A percentile compares a stretch with the other conserved stretches of the same genome.
phyloP scores from a whole-genome alignment of 169 alveolate genomes.

The Plasmodium blacklocki region DNA sequence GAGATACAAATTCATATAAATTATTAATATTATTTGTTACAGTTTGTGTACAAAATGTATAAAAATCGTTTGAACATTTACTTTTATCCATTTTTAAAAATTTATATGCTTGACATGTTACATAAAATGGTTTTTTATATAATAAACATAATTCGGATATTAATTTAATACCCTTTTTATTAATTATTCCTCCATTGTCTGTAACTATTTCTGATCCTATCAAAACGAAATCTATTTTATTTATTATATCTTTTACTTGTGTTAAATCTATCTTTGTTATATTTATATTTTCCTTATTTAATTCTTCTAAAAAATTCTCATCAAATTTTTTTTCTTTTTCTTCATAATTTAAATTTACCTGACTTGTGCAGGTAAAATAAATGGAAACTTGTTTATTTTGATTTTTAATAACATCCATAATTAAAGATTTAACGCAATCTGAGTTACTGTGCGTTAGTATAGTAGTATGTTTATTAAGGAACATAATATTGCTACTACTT shows the following conservation, averaged over 20 bases:
- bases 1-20: conserved; percentile 66
- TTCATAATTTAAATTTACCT: conserved; percentile 18
- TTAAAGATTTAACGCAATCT: conserved; percentile 63
- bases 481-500: conserved; percentile 38
- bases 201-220: conserved; percentile 71
- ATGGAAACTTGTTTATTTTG: conserved; percentile 41
- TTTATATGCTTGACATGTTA: conserved; percentile 62
- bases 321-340: conserved; percentile 58
- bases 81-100: conserved; percentile 62
- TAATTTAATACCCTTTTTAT: conserved; percentile 48
- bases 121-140: conserved; percentile 71
- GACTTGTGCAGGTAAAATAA: conserved; percentile 45
- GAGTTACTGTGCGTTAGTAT: conserved; percentile 62
- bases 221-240: conserved; percentile 51
- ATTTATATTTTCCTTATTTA: conserved; percentile 44
- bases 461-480: conserved; percentile 26
- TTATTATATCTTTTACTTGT: conserved; percentile 36
- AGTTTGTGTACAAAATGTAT: conserved; percentile 47
- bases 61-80: conserved; percentile 28
- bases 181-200: conserved; percentile 71
- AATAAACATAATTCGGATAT: conserved; percentile 55
- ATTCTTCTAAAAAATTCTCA: conserved; percentile 42
- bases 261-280: conserved; percentile 42
- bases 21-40: conserved; percentile 9
- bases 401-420: conserved; percentile 42